phyloP scores from a whole-genome alignment of 192 early-diverging fungal species.

The Mortierella alpina region DNA sequence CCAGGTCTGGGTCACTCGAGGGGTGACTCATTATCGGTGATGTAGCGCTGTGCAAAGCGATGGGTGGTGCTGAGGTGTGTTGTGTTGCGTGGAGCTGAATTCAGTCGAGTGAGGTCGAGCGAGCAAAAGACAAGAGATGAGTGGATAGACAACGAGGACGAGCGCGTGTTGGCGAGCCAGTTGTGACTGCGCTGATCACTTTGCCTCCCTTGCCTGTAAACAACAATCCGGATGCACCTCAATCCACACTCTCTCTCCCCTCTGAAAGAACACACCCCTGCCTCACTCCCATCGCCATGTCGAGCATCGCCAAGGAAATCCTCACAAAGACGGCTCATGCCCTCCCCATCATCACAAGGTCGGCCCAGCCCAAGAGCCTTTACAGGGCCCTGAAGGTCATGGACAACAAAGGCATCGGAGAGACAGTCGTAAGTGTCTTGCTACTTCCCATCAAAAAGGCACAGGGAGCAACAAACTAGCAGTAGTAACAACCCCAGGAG shows the following conservation, averaged over 20 bases:
- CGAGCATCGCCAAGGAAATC: constrained; percentile 52
- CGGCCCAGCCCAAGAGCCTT: constrained; percentile 41
- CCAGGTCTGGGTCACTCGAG: constrained; percentile 22
- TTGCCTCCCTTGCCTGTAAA: not conserved
- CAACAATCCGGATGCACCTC: not conserved
- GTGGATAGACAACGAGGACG: too few species aligned
- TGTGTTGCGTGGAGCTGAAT: not conserved
- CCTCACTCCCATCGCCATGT: constrained; percentile 19
- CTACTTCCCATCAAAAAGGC: too few species aligned
- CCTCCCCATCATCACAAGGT: constrained; percentile 45
- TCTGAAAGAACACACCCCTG: not conserved
- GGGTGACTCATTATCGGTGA: constrained; percentile 25
- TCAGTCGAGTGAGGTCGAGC: not conserved
- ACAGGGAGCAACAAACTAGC: too few species aligned
- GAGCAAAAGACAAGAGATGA: not conserved
- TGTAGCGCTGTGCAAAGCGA: not conserved
- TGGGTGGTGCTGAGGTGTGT: not conserved
- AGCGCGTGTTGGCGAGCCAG: too few species aligned
- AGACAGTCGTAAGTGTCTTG: constrained; percentile 42
- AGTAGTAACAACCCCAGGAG: too few species aligned
- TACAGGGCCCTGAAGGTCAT: constrained; percentile 50
- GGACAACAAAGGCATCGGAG: constrained; percentile 45
- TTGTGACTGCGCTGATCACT: too few species aligned
- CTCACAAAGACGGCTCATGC: constrained; percentile 49
- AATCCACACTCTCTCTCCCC: not conserved